phyloP scores from a whole-genome alignment of 148 eudicot species.

The Amaranthus palmeri region DNA sequence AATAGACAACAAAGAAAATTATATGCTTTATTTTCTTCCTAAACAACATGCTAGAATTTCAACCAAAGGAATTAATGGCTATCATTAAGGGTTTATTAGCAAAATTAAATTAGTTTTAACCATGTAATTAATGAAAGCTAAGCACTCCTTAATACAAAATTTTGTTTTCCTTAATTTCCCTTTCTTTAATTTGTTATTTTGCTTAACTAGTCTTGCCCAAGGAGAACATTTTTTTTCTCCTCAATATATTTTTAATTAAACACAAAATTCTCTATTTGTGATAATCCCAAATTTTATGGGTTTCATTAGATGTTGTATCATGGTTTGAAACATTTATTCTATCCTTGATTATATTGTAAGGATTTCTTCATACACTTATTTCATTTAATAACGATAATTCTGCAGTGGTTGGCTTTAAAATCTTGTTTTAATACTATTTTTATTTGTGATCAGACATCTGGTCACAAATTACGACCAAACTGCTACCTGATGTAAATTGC shows the following conservation, averaged over 20 bases:
- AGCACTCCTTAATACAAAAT: slow-evolving; percentile 20
- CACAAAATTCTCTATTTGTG: neutral
- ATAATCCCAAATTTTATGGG: neutral
- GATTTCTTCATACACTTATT: neutral
- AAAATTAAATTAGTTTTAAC: slow-evolving; percentile 22
- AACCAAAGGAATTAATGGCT: slow-evolving; percentile 24
- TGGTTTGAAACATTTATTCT: neutral
- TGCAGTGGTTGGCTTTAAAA: too few relatives aligned
- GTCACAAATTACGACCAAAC: too few relatives aligned
- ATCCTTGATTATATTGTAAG: neutral
- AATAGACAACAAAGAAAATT: neutral
- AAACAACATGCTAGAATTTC: slow-evolving; percentile 31
- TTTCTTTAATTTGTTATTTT: slow-evolving; percentile 1
- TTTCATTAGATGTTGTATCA: too few relatives aligned
- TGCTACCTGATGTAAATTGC: too few relatives aligned
- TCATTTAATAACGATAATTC: too few relatives aligned
- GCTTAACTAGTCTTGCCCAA: slow-evolving; percentile 7
- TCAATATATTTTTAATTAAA: neutral
- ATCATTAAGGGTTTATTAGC: slow-evolving; percentile 28
- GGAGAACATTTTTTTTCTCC: slow-evolving; percentile 1
- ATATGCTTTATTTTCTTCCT: neutral
- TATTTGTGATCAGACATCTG: too few relatives aligned
- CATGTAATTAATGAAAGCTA: slow-evolving; percentile 36
- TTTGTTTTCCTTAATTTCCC: slow-evolving; percentile 22
- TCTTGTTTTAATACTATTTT: too few relatives aligned